Base-by-base conservation (phyloP, 208 protist species). In the Strigomonas culicis region DNA sequence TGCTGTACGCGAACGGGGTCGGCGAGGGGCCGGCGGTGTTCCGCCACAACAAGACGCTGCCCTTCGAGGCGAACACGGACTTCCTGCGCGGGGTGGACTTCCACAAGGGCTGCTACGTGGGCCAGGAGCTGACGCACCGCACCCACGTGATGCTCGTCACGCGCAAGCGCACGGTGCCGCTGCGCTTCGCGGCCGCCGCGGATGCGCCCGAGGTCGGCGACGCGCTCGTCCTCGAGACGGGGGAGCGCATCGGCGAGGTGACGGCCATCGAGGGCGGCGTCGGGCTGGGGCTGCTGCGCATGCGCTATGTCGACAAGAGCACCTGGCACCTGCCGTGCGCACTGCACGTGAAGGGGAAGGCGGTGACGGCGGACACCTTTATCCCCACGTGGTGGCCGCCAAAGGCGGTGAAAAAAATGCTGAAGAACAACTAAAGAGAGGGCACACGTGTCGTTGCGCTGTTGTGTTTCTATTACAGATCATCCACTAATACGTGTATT, bases 101-200 rank as follows among this genome's bases (percentile, higher is more conserved):
- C 53, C 69, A 92, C 68, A 99, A 99, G 68, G 97, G 97, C 32
- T 99, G 97, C 80, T 99, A 99, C 79, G 49, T 99, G 0, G 97
- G 97, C 0, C 97, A 99, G 69, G 96, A 99, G 60, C 84, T 98
- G 19, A 98, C 94, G 0, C 92, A 96, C 53, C 86, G 97, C 70
- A 98, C 96, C 0, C 94, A 98, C 55, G 89, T 95, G 24, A 95
- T 92, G 70, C 86, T 98, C n/a, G 84, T 97, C 7, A 90, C 95
- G 4, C 84, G 95, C 41, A 98, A 98, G 74, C 82, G 95, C 44
- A 82, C 93, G 10, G 50, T 98, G 51, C 92, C 95, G 0, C 50
- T 98, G 27, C 17, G 56, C 30, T 77, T 95, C 28, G 39, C 30
- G 46, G 24, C 51, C n/a, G 52, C 52, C 21, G 24, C 25, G 17